Evolutionary conservation across 208 protist genomes (phyloP), one percentile per base, ranked within the genome.

Genomic region (Cochliopodium minus): DNA sequence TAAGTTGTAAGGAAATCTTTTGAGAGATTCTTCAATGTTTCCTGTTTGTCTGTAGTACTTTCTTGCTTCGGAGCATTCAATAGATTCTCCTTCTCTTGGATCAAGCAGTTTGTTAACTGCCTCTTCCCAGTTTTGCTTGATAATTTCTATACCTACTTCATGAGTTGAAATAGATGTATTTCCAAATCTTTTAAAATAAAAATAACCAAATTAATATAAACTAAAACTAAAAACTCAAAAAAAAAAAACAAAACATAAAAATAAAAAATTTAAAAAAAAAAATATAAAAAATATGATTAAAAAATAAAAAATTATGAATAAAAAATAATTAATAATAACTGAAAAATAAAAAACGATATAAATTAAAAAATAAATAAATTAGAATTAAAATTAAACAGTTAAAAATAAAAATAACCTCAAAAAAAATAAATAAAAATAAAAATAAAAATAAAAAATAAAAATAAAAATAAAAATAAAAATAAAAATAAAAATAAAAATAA

Each of bases 131-230:
- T n/a, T n/a, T n/a, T n/a, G n/a, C n/a, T n/a, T n/a, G n/a, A n/a
- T n/a, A n/a, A n/a, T n/a, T n/a, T n/a, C n/a, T n/a, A n/a, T n/a
- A n/a, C n/a, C n/a, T n/a, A 52, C 22, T 46, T 46, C 22, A 52
- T 52, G 42, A 52, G 22, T 52, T 32, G 13, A 52, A 52, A 52
- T 46, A 52, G n/a, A 52, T 46, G 13, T 52, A 52, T 46, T 52
- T 52, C 15, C 22, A 52, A 52, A 52, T 46, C 17, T 15, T 46
- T 33, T 15, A 52, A 52, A 32, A 32, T 13, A 52, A 52, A 52
- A 32, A 52, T 33, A 32, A 52, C 22, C 17, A 52, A 20, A 52
- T 33, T 17, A 52, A 52, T 33, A 52, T 46, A 22, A 52, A 52
- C 22, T 32, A 20, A 52, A 32, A 52, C 17, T 15, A 52, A 32